These are phyloP conservation scores for Penicillium thymicola DNA, from an alignment of 2,329 filamentous ascomycete genomes.

Conservation along the genomic window DNA sequence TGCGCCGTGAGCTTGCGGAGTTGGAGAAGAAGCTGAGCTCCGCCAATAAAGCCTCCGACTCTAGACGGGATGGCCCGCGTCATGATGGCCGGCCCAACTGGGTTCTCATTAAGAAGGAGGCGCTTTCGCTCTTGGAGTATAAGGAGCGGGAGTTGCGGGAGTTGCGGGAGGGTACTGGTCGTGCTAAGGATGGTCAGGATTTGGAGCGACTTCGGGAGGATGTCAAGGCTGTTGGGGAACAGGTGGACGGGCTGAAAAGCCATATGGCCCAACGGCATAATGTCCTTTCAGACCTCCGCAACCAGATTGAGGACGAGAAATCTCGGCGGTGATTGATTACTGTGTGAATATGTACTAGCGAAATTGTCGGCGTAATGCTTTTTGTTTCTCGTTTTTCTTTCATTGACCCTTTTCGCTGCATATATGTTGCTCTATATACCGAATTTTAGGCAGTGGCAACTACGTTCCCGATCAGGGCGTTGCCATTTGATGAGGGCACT, in stretches of 20 bases:
- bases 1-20: conserved; percentile 88
- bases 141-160: conserved; percentile 75
- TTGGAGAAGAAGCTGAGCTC: conserved; percentile 83
- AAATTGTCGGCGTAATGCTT: not conserved
- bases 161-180: conserved; percentile 60
- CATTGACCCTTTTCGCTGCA: conserved; percentile 9
- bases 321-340: conserved; percentile 40
- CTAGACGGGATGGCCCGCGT: conserved; percentile 54
- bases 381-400: conserved; percentile 10
- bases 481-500: too few relatives aligned
- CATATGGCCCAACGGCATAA: conserved; percentile 76
- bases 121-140: conserved; percentile 92
- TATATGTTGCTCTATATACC: not conserved
- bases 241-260: conserved; percentile 83
- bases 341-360: not conserved
- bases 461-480: too few relatives aligned
- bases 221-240: conserved; percentile 84
- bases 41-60: conserved; percentile 70
- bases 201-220: conserved; percentile 80
- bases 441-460: too few relatives aligned
- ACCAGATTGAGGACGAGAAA: conserved; percentile 86
- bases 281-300: conserved; percentile 70
- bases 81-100: conserved; percentile 74
- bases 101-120: conserved; percentile 86
- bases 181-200: conserved; percentile 63